Evolutionary conservation across 208 protist genomes (phyloP), one percentile per base, ranked within the genome.

Genomic region (Trypanosoma melophagium): DNA sequence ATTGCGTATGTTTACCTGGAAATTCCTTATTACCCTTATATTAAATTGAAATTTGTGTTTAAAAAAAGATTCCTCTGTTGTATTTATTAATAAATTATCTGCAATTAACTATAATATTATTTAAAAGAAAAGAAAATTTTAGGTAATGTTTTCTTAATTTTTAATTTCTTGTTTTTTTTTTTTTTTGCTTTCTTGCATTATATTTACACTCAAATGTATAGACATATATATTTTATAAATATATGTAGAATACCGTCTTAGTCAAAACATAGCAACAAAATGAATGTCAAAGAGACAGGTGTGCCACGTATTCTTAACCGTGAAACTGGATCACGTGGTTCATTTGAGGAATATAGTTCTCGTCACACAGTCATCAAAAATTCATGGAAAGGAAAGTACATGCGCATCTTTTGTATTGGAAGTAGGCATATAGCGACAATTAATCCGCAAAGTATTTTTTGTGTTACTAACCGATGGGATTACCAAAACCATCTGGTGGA

Each of bases 301-400:
- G 53, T 10, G 68, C 44, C 21, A 41, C 1, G 25, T n/a, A 25
- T 58, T 44, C 5, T 41, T 35, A n/a, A 28, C 7, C 4, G 42
- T 25, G 53, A 52, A 16, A 42, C 10, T 24, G 12, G 13, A 52
- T 16, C n/a, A 56, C 14, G 16, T 35, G 57, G 38, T 41, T 9
- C 16, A 14, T 14, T 24, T 69, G 24, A 79, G 21, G 74, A 89
- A 35, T 94, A 91, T 53, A 80, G 72, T 8, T 60, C 82, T 0
- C 82, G 92, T 60, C 93, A 84, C 52, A 86, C 72, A 0, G 93
- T 97, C 2, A 81, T 84, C 2, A 97, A 97, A 71, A 80, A 81
- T 61, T 94, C 86, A 14, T 97, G 93, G 90, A 78, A 81, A 21
- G 93, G 93, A 0, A 89, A 84, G 66, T 96, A 95, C 75, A 88